Evolutionary conservation across 164 flowering plant species (phyloP), one percentile per base, ranked within the genome.

Genomic region (Macadamia integrifolia): DNA sequence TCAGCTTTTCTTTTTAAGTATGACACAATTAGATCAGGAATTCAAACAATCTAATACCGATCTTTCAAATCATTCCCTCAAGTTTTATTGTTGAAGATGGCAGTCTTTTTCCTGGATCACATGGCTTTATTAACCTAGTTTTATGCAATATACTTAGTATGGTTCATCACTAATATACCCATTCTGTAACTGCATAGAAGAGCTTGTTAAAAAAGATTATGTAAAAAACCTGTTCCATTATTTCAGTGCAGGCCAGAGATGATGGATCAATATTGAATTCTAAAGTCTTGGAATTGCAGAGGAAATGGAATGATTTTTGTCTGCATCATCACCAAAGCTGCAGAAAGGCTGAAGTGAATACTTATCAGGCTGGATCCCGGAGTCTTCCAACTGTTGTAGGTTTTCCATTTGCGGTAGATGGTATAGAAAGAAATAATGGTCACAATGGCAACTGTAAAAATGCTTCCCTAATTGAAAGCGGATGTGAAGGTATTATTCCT

Each of bases 231-330:
- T 60, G 68, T 74, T 71, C 68, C 75, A 32, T 80, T 72, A 76
- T 71, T 87, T 78, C 91, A 85, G 92, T 85, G 90, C 96, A 90
- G 98, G 86, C 87, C 80, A 83, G 75, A 81, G 85, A 88, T 66
- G 91, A 81, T 80, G 76, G 80, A 60, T 31, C 76, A 69, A 64
- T 72, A 50, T 64, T 84, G 73, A 77, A 73, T 77, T 74, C 80
- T 57, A 80, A 73, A 76, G 68, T 85, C 58, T 30, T 69, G 62
- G 86, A 71, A 3, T 52, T 88, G 67, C 88, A 85, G 66, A 87
- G 72, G 77, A 93, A 87, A 75, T 86, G 92, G 91, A 76, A 74
- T 62, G 82, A 80, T 65, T 75, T 76, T n/a, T 88, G 94, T 69
- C 89, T 76, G 62, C 79, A 70, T 35, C 80, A 78, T 72, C 86